Base-by-base conservation (phyloP, 495 filamentous ascomycete genomes). In the Neurospora sp. region DNA sequence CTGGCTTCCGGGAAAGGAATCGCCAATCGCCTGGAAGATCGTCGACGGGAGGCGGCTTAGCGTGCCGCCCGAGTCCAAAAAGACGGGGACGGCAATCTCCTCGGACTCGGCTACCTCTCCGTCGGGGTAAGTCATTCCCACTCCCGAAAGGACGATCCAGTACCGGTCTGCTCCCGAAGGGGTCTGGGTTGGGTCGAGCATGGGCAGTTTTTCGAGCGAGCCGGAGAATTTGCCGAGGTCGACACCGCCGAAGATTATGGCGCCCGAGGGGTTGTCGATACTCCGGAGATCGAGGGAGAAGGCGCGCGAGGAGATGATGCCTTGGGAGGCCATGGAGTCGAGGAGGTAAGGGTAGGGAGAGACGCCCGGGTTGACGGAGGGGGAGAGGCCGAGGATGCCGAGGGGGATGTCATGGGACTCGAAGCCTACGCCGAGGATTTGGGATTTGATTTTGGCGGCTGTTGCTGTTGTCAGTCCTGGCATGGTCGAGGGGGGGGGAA, bases 171-270 rank as follows among this genome's bases (percentile, higher is more conserved):
- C 73, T 71, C 79, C 78, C 0, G 31, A 5, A 1, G 77, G 78
- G 79, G 84, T 71, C 83, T 82, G 31, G 0, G 70, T 23, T 0
- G 38, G 74, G 54, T 72, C 18, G n/a, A 79, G 75, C 35, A 96
- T 84, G 41, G 83, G 82, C 10, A 85, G 76, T 31, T 81, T 83
- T 39, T 73, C 80, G 3, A 96, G 85, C 2, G 81, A 40, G 39
- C 92, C 93, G 20, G 83, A 83, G 77, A 88, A 95, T 73, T 92
- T 94, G 59, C 84, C 72, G 4, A 70, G 71, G 76, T 95, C 89
- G 41, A 95, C 89, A 40, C 93, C 93, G 23, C 93, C 93, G 74
- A 96, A 96, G 39, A 95, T 86, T 74, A 96, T 90, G 31, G 90
- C 76, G 31, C 95, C 95, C 23, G 78, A 72, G 39, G 82, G 77